Evolutionary conservation across 2,329 filamentous ascomycete genomes (phyloP).

Genomic region (Fusarium devonianum): DNA sequence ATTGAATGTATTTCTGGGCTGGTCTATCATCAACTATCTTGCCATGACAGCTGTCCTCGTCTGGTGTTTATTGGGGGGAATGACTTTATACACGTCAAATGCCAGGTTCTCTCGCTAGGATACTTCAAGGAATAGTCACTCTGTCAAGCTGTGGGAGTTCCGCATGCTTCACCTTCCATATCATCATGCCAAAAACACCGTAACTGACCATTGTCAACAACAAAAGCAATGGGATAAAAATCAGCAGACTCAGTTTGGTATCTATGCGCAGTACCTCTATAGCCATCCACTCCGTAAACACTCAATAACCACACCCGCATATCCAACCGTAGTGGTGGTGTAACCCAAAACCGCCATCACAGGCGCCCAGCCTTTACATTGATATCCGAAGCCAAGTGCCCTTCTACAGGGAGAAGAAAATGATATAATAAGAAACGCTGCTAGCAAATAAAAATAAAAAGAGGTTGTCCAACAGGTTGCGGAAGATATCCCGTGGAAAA

Average conservation of each 20-base stretch:
- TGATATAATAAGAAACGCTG: constrained; percentile 16
- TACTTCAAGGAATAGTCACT: too few species aligned
- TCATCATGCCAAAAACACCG: too few species aligned
- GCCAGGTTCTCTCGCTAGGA: too few species aligned
- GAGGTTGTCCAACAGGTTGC: constrained; percentile 4
- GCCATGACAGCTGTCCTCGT: too few species aligned
- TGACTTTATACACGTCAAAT: too few species aligned
- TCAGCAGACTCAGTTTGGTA: constrained; percentile 39
- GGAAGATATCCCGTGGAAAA: too few species aligned
- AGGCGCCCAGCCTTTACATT: constrained; percentile 19
- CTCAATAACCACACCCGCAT: constrained; percentile 17
- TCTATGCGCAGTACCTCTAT: constrained; percentile 43
- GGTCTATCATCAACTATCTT: neutral
- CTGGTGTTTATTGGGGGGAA: too few species aligned
- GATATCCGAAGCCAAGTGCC: constrained; percentile 14
- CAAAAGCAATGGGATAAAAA: constrained; percentile 1
- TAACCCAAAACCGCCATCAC: constrained; percentile 24
- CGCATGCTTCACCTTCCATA: too few species aligned
- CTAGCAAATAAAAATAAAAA: constrained; percentile 13
- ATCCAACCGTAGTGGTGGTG: constrained; percentile 15
- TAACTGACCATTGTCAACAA: too few species aligned
- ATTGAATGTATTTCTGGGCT: constrained; percentile 1
- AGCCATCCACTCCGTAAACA: constrained; percentile 28
- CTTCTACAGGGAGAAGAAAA: neutral
- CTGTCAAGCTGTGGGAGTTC: too few species aligned